A percentile compares a stretch with the other conserved stretches of the same genome.
phyloP scores from a whole-genome alignment of 1,284 basidiomycete species.

The Tilletia horrida region DNA sequence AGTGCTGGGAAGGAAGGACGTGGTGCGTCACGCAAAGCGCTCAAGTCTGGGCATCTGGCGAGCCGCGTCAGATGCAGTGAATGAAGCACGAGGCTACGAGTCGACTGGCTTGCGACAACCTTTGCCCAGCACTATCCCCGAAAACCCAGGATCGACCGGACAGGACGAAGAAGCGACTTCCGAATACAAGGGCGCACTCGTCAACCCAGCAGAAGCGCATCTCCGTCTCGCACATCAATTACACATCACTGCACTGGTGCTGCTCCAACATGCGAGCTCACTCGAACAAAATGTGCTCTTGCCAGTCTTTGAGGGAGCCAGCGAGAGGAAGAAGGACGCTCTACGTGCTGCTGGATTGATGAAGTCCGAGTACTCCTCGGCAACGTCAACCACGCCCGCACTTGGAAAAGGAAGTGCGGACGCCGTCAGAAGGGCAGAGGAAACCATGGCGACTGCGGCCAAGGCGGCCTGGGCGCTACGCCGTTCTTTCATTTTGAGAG shows the following conservation, averaged over 20 bases:
- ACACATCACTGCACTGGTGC: conserved; percentile 7
- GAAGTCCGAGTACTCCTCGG: conserved; percentile 30
- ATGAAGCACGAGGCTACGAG: conserved; percentile 6
- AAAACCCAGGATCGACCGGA: background rate
- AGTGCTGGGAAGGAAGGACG: too few relatives aligned
- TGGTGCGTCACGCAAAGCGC: background rate
- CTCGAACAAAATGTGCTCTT: conserved; percentile 80
- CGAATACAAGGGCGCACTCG: background rate
- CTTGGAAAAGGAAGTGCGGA: background rate
- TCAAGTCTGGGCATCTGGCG: background rate
- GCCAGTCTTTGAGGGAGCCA: conserved; percentile 77
- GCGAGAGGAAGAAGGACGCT: conserved; percentile 60
- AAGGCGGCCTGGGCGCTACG: conserved; percentile 80
- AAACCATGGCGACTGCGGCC: conserved; percentile 72
- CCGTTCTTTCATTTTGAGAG: conserved; percentile 48
- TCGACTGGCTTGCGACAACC: background rate
- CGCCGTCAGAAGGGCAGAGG: conserved; percentile 60
- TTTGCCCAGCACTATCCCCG: conserved; percentile 12
- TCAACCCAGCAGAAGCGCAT: background rate
- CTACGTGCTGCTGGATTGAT: conserved; percentile 30
- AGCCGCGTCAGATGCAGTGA: background rate
- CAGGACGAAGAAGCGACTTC: background rate
- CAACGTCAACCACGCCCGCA: background rate
- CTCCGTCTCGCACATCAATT: background rate
- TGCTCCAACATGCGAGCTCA: conserved; percentile 61